Base-by-base conservation (phyloP, 208 protist genomes). In the Wallacemonas collosoma region DNA sequence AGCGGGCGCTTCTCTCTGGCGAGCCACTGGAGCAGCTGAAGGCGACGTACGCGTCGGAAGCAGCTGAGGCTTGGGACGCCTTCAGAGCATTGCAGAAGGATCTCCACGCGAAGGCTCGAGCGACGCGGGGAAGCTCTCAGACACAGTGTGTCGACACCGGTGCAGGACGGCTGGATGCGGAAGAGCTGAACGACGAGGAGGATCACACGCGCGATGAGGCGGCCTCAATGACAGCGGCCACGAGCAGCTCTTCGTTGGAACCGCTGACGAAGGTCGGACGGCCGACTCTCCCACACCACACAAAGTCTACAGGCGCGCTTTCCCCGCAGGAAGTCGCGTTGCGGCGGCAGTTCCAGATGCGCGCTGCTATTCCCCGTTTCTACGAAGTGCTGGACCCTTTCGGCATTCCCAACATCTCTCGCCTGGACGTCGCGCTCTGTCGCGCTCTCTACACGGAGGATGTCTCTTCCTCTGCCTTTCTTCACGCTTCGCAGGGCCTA, bases 331-430 rank as follows among this genome's bases (percentile, higher is more conserved):
- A 84, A 69, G 45, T 50, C 14, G 51, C 58, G 48, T 70, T 71
- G 2, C 14, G 57, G n/a, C 48, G 68, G 36, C 51, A 76, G 36
- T 63, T 88, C 26, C 83, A 88, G 50, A 80, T 80, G 48, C 79
- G 78, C n/a, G 58, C 45, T 2, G 63, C 58, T 4, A 72, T 85
- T 15, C 41, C 64, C 5, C 50, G 41, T n/a, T 40, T 72, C 61
- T 85, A 87, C 43, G 51, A 80, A 6, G 68, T 72, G 1, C 36
- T 95, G n/a, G 83, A 89, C 58, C 86, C 89, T 0, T 78, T 86
- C 73, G 74, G 75, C 45, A 70, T 95, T 5, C 89, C 89, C n/a
- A 95, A 93, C 71, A 62, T 91, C n/a, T 54, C 60, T 36, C 70
- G 64, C 15, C 15, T 64, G 14, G 51, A 71, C 38, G 36, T 58